Evolutionary conservation across 371 early-diverging fungal genomes (phyloP).

Genomic region (Mucor plumbeus): DNA sequence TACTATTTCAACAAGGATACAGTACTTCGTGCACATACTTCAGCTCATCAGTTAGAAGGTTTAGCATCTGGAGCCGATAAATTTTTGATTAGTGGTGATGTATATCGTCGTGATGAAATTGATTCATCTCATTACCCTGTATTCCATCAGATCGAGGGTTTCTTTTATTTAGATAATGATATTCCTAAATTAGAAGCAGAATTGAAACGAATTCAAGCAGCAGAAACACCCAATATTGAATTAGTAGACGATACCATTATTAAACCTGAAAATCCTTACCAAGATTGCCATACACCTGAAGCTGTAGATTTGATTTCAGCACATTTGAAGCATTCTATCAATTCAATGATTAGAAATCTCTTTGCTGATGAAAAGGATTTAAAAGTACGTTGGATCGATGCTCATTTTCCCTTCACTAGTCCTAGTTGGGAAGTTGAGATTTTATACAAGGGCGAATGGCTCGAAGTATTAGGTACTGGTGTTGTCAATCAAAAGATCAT

Average conservation of each 20-base stretch:
- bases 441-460: constrained; percentile 91
- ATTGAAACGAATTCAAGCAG: constrained; percentile 22
- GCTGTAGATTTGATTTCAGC: constrained; percentile 60
- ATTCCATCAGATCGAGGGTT: constrained; percentile 98
- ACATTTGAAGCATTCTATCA: constrained; percentile 82
- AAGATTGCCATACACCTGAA: constrained; percentile 58
- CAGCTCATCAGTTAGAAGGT: constrained; percentile 90
- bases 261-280: constrained; percentile 62
- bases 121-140: constrained; percentile 96
- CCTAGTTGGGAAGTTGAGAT: constrained; percentile 98
- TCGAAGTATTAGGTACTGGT: constrained; percentile 95
- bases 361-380: constrained; percentile 71
- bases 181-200: constrained; percentile 27
- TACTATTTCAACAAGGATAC: constrained; percentile 87
- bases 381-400: constrained; percentile 95
- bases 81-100: constrained; percentile 92
- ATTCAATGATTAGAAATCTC: constrained; percentile 76
- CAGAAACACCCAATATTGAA: constrained; percentile 54
- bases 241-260: constrained; percentile 62
- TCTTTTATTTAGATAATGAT: constrained; percentile 61
- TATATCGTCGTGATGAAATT: constrained; percentile 97
- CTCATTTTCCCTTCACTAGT: constrained; percentile 94
- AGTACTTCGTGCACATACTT: constrained; percentile 93
- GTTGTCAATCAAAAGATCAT: constrained; percentile 88
- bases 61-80: constrained; percentile 56